Conservation (phyloP, 1,284 basidiomycete genomes). For the Ceratobasidium sp. region DNA sequence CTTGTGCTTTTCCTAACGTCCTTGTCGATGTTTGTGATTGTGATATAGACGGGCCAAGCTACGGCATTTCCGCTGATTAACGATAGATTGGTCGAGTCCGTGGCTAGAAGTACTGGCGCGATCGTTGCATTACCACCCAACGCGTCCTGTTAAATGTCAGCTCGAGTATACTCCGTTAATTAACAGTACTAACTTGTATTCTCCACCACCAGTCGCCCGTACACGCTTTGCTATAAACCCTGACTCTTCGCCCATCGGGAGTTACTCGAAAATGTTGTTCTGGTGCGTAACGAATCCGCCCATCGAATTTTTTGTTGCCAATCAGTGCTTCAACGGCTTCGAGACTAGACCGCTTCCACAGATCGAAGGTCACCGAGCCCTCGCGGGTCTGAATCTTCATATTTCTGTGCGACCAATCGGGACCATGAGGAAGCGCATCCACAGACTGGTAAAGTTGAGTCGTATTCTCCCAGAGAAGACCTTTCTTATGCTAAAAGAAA, state of each 20-base stretch:
- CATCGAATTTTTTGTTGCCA: conserved; percentile 23
- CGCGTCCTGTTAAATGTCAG: background rate
- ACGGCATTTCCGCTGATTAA: background rate
- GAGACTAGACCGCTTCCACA: conserved; percentile 56
- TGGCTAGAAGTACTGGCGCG: conserved; percentile 16
- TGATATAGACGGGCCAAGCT: conserved; percentile 46
- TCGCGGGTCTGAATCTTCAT: conserved; percentile 52
- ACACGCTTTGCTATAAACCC: conserved; percentile 30
- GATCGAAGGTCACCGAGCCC: conserved; percentile 51
- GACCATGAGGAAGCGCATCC: conserved; percentile 52
- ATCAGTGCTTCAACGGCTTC: conserved; percentile 54
- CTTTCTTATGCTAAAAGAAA: background rate
- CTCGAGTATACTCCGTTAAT: background rate
- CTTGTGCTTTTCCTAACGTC: background rate
- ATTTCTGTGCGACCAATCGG: conserved; percentile 51
- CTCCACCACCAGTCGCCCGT: conserved; percentile 41
- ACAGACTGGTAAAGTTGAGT: conserved; percentile 49
- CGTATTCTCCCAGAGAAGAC: conserved; percentile 50
- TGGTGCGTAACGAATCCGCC: conserved; percentile 33
- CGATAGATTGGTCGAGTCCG: background rate
- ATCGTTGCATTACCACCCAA: conserved; percentile 1
- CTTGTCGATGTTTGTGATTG: conserved; percentile 48
- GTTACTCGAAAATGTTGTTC: background rate
- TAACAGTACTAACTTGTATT: background rate
- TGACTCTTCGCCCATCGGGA: background rate